A percentile compares a stretch with the other conserved stretches of the same genome.
Evolutionary conservation across 176 grass and related monocot genomes (phyloP).

Genomic region (Zea mays): DNA sequence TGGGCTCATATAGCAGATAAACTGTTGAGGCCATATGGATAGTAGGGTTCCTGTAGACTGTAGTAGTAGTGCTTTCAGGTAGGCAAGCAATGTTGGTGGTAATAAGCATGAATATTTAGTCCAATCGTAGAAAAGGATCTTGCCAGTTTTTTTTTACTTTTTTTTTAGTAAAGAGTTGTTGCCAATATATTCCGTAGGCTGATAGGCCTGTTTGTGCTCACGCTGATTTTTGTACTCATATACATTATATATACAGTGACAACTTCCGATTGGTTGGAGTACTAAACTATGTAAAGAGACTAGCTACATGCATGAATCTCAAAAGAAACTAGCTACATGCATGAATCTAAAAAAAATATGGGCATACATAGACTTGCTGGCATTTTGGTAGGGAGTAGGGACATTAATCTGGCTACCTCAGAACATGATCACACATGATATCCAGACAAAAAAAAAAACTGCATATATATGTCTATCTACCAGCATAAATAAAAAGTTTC

Average conservation of each 20-base stretch:
- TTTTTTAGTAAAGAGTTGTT: background rate
- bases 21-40: conserved; percentile 29
- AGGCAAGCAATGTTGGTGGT: background rate
- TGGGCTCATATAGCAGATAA: conserved; percentile 12
- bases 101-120: background rate
- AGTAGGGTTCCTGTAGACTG: background rate
- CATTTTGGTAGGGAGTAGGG: background rate
- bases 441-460: background rate
- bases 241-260: background rate
- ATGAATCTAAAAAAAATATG: no score
- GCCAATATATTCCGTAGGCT: no score
- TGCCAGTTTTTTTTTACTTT: background rate
- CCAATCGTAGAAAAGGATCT: background rate
- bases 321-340: background rate
- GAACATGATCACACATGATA: conserved; percentile 36
- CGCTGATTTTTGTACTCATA: background rate
- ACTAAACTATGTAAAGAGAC: background rate
- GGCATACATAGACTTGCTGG: no score
- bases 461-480: background rate
- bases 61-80: background rate
- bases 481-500: background rate
- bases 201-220: background rate
- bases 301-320: background rate
- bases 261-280: background rate
- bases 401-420: background rate